Base-by-base conservation (phyloP, 2,329 filamentous ascomycete species). In the Apiospora aurea region DNA sequence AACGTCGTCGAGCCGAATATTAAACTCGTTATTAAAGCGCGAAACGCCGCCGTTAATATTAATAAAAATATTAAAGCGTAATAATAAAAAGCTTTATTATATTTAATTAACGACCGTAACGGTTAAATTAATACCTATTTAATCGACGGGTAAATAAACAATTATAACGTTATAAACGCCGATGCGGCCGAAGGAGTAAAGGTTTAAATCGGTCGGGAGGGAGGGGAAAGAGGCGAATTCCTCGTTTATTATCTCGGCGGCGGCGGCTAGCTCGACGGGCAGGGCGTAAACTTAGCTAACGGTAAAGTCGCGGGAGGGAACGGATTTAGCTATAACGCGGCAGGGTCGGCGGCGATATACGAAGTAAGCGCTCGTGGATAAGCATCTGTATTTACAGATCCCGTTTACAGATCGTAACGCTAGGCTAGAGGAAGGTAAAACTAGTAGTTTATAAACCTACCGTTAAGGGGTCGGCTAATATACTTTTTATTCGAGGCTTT, bases 241-340 rank as follows among this genome's bases (percentile, higher is more conserved):
- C 69, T 67, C 71, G 70, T 83, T 80, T 0, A 82, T 76, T 75
- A 81, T 76, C n/a, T 73, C 75, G 64, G 74, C 72, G 3, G 78
- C 76, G 4, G 7, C 21, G 7, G 79, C 75, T 49, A 78, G 76
- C 72, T 83, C 81, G 53, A 77, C 67, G 1, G 75, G 75, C 10
- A 83, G 74, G 0, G 79, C 80, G 71, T 79, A 79, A 10, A 82
- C 72, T 80, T 79, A 82, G 61, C 76, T 79, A 10, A 81, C 75
- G 3, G 75, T 78, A 67, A 81, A 82, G 16, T 74, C 71, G 44
- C 68, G 11, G 66, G 41, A 13, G 66, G 66, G 11, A 16, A 67
- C 21, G 61, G 38, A 66, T 21, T 41, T 21, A 29, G 57, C 57
- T 16, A 66, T 66, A 3, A 13, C 57, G 57, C 51, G 51, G 51